phyloP scores from a whole-genome alignment of 352 stramenopile genomes.

The Pythium guiyangense region DNA sequence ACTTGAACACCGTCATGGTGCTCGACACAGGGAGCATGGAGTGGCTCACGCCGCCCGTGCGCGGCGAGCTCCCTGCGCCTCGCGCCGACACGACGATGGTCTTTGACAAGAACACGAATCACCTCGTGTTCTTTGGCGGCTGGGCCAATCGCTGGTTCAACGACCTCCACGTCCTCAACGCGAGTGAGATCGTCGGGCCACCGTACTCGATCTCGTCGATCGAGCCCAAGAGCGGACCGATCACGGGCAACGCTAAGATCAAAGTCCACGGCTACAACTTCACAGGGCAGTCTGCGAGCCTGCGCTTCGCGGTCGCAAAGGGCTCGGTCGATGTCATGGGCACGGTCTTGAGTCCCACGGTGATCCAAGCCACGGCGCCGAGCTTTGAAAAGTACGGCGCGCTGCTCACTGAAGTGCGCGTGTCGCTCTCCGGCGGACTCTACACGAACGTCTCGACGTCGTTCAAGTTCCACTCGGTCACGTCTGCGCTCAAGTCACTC shows the following conservation, averaged over 20 bases:
- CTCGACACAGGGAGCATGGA: slow-evolving; percentile 89
- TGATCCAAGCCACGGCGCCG: slow-evolving; percentile 89
- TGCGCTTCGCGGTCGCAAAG: slow-evolving; percentile 93
- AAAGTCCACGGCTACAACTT: slow-evolving; percentile 93
- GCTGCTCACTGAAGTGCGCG: slow-evolving; percentile 84
- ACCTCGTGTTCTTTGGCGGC: slow-evolving; percentile 94
- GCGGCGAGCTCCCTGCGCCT: slow-evolving; percentile 78
- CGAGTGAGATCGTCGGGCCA: slow-evolving; percentile 93
- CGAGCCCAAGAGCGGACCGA: slow-evolving; percentile 87
- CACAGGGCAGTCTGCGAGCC: slow-evolving; percentile 66
- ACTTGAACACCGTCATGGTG: slow-evolving; percentile 88
- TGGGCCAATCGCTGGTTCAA: slow-evolving; percentile 96
- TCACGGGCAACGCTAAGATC: slow-evolving; percentile 91
- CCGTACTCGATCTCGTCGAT: slow-evolving; percentile 94
- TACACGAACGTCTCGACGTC: slow-evolving; percentile 90
- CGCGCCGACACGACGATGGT: slow-evolving; percentile 92
- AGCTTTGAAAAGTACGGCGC: slow-evolving; percentile 94
- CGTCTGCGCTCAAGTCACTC: slow-evolving; percentile 85
- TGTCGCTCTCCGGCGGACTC: slow-evolving; percentile 86
- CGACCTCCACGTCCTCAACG: slow-evolving; percentile 91
- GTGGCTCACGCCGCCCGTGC: slow-evolving; percentile 57
- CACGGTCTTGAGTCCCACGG: slow-evolving; percentile 76
- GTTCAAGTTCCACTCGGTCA: slow-evolving; percentile 94
- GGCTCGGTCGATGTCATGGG: slow-evolving; percentile 91
- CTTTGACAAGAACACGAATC: slow-evolving; percentile 89